Conservation (phyloP, 192 early-diverging fungal species). For the Chytriomyces sp. region DNA sequence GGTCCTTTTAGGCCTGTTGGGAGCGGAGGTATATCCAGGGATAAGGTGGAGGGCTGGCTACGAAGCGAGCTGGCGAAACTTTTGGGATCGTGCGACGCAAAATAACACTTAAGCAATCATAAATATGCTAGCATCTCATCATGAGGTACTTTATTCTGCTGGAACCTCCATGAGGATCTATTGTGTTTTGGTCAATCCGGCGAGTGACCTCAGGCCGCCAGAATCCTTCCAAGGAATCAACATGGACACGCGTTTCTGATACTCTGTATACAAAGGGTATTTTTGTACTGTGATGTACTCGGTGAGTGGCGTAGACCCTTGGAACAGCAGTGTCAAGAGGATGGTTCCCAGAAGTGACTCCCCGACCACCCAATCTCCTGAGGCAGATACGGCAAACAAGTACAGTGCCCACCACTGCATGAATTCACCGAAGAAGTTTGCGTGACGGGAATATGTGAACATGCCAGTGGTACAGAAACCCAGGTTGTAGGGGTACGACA, state of each 20-base stretch:
- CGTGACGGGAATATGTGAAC: slow-evolving; percentile 76
- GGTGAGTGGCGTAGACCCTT: slow-evolving; percentile 51
- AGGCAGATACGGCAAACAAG: slow-evolving; percentile 58
- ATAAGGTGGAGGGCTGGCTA: slow-evolving; percentile 10
- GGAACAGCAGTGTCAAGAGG: slow-evolving; percentile 70
- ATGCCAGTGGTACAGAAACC: slow-evolving; percentile 79
- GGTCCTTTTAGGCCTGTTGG: slow-evolving; percentile 12
- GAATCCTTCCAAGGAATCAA: slow-evolving; percentile 9
- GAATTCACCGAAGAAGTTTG: slow-evolving; percentile 82
- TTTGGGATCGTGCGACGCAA: not conserved
- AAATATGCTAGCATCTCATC: not conserved
- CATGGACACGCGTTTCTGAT: slow-evolving; percentile 8
- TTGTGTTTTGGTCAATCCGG: not conserved
- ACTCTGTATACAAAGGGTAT: slow-evolving; percentile 73
- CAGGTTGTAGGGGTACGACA: slow-evolving; percentile 42
- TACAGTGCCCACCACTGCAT: slow-evolving; percentile 55
- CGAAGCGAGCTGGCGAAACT: slow-evolving; percentile 2
- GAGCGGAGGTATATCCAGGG: not conserved
- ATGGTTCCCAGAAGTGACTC: slow-evolving; percentile 48
- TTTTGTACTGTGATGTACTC: slow-evolving; percentile 62
- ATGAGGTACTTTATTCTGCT: not conserved
- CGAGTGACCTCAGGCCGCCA: not conserved
- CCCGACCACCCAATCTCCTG: slow-evolving; percentile 20
- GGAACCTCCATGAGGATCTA: not conserved
- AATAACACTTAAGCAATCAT: not conserved